phyloP scores from a whole-genome alignment of 2,329 filamentous ascomycete genomes.

The Mycosphaerella sp. region DNA sequence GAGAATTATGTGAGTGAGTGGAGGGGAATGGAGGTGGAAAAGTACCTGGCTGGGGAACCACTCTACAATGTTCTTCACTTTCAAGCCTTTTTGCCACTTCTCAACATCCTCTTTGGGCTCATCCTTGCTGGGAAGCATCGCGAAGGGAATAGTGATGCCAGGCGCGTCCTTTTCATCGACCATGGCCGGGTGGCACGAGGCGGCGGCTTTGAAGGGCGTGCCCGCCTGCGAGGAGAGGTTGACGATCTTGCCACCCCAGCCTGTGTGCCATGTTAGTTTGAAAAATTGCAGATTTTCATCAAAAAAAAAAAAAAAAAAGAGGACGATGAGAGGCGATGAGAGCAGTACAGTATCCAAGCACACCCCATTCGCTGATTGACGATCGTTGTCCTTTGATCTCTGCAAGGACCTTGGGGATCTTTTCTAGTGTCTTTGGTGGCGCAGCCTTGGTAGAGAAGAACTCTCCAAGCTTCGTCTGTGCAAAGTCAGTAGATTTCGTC shows the following conservation, averaged over 20 bases:
- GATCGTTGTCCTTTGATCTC: conserved; percentile 46
- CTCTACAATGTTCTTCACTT: conserved; percentile 43
- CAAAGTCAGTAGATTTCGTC: too few species aligned
- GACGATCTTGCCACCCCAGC: conserved; percentile 45
- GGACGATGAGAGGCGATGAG: conserved; percentile 23
- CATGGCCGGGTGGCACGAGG: conserved; percentile 54
- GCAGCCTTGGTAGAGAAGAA: conserved; percentile 53
- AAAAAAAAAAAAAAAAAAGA: conserved; percentile 22
- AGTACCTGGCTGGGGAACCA: conserved; percentile 44
- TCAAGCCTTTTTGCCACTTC: conserved; percentile 44
- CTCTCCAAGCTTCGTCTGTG: conserved; percentile 45
- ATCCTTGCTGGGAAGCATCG: conserved; percentile 52
- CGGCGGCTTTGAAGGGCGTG: conserved; percentile 53
- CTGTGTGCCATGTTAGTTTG: not conserved
- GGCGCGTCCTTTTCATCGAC: conserved; percentile 53
- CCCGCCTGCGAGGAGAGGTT: conserved; percentile 47
- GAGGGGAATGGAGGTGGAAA: conserved; percentile 3
- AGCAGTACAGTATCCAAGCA: conserved; percentile 58
- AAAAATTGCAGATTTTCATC: conserved; percentile 19
- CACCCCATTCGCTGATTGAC: conserved; percentile 50
- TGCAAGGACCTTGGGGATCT: conserved; percentile 50
- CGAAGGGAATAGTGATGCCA: conserved; percentile 51
- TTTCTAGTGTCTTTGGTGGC: conserved; percentile 51
- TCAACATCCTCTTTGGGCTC: conserved; percentile 49
- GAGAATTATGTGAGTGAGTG: not conserved